Percentiles rank a stretch among this genome's conserved stretches.
Evolutionary conservation across 2,329 filamentous ascomycete genomes (phyloP).

Genomic region (Fusarium sp.): DNA sequence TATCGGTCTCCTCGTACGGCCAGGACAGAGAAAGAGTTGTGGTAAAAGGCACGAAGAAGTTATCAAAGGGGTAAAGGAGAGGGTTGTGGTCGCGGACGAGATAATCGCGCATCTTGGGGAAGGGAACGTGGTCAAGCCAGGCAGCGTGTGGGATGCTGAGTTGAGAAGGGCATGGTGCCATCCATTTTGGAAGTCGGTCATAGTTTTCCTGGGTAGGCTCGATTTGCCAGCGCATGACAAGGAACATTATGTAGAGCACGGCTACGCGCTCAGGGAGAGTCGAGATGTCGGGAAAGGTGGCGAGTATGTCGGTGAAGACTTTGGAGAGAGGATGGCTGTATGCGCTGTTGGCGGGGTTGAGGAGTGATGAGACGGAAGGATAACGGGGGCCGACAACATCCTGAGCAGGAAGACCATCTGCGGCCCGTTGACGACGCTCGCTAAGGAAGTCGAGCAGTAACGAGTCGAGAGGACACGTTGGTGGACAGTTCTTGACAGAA

Average conservation of each 20-base stretch:
- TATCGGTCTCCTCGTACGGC: slow-evolving; percentile 81
- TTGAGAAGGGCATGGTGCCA: slow-evolving; percentile 74
- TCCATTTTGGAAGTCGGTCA: slow-evolving; percentile 79
- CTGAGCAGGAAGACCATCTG: slow-evolving; percentile 71
- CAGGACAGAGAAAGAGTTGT: slow-evolving; percentile 82
- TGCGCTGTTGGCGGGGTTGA: slow-evolving; percentile 73
- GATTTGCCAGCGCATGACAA: slow-evolving; percentile 87
- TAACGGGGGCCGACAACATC: slow-evolving; percentile 81
- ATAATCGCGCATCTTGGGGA: slow-evolving; percentile 78
- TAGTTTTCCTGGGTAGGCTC: slow-evolving; percentile 83
- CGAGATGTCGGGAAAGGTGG: slow-evolving; percentile 83
- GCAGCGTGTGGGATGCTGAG: slow-evolving; percentile 75
- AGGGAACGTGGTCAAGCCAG: slow-evolving; percentile 87
- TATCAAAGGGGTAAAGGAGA: slow-evolving; percentile 73
- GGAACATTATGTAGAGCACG: slow-evolving; percentile 87
- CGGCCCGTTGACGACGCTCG: slow-evolving; percentile 73
- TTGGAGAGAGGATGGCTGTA: slow-evolving; percentile 83
- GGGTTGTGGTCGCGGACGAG: slow-evolving; percentile 64
- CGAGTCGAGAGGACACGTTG: slow-evolving; percentile 81
- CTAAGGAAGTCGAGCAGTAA: slow-evolving; percentile 84
- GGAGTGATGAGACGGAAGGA: slow-evolving; percentile 80
- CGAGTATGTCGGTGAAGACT: slow-evolving; percentile 85
- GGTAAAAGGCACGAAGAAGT: slow-evolving; percentile 87
- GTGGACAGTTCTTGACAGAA: slow-evolving; percentile 68
- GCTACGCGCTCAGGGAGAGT: slow-evolving; percentile 85